Base-by-base conservation (phyloP, 345 rosid species). In the Eucalyptus grandis region DNA sequence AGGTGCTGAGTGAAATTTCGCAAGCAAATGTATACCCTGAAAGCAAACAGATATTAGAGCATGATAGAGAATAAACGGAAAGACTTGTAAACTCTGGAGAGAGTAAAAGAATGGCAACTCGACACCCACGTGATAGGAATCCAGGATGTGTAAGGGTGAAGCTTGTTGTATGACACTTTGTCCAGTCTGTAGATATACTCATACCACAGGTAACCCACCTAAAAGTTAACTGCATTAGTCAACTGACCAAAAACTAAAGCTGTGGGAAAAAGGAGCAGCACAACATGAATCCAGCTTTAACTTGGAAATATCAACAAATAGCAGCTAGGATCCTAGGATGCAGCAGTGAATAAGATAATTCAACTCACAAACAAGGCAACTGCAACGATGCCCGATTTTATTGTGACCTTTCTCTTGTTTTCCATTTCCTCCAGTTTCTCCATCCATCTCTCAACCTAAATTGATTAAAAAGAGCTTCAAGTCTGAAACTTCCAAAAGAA, bases 101-200 rank as follows among this genome's bases (percentile, higher is more conserved):
- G 50, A 50, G 37, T 37, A 40, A 77, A 77, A 40, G 85, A 77
- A 40, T 77, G 47, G 83, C 83, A 54, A 87, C 44, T 86, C 40
- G 88, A 87, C 46, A 93, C 98, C 87, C 89, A 98, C 99, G 98
- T 97, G 89, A 98, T 98, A n/a, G 99, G 99, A 86, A 98, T 98
- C 99, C 99, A 98, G 34, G 99, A 98, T 90, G 99, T 96, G 93
- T 98, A 98, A 11, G 99, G 99, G 88, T 98, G 99, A 92, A 92
- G 94, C 95, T 94, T 96, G 96, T 98, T 98, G 95, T 98, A 98
- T 58, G 98, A 67, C 88, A 95, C 95, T 92, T 96, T 97, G 91
- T 98, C 99, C 91, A 98, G 92, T 94, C 92, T 98, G 96, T 98
- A 98, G 82, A 98, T 96, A 85, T 62, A 95, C 90, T 98, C 99